Conservation (phyloP, 495 filamentous ascomycete genomes). For the Aspergillus taichungensis region DNA sequence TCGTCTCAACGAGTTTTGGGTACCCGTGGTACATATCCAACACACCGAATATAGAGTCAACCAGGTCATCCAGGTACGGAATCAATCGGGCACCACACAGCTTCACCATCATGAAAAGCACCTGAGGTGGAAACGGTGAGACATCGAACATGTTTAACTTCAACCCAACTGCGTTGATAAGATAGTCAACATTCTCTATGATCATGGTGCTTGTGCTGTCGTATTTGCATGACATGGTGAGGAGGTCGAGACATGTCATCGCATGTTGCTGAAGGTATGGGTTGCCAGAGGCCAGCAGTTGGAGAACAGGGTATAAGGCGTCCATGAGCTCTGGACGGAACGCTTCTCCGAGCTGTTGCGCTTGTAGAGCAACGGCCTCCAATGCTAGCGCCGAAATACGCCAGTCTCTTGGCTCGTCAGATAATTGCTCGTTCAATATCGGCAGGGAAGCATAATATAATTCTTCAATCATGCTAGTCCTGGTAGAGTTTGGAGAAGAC, state of each 20-base stretch:
- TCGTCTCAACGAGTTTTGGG: constrained; percentile 68
- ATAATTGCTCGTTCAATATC: constrained; percentile 45
- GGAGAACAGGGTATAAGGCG: constrained; percentile 78
- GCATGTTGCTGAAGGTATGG: constrained; percentile 67
- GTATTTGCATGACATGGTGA: constrained; percentile 72
- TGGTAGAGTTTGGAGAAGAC: constrained; percentile 28
- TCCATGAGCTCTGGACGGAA: constrained; percentile 87
- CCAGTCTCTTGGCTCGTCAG: constrained; percentile 54
- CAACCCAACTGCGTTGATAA: constrained; percentile 84
- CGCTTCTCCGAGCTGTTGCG: constrained; percentile 51
- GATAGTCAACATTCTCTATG: constrained; percentile 90
- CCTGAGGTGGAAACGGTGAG: constrained; percentile 81
- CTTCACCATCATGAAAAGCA: constrained; percentile 88
- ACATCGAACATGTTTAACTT: constrained; percentile 88
- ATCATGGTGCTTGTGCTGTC: constrained; percentile 65
- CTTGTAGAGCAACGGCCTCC: constrained; percentile 64
- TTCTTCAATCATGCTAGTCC: constrained; percentile 58
- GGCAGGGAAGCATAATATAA: constrained; percentile 70
- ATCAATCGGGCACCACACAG: constrained; percentile 74
- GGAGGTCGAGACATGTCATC: constrained; percentile 70
- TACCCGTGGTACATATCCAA: constrained; percentile 93
- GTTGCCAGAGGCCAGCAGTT: constrained; percentile 69
- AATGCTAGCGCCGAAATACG: constrained; percentile 59
- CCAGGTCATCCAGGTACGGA: constrained; percentile 84
- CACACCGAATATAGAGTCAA: constrained; percentile 81